phyloP scores from a whole-genome alignment of 2,329 filamentous ascomycete species.

The Pseudocercospora pini-densiflorae region DNA sequence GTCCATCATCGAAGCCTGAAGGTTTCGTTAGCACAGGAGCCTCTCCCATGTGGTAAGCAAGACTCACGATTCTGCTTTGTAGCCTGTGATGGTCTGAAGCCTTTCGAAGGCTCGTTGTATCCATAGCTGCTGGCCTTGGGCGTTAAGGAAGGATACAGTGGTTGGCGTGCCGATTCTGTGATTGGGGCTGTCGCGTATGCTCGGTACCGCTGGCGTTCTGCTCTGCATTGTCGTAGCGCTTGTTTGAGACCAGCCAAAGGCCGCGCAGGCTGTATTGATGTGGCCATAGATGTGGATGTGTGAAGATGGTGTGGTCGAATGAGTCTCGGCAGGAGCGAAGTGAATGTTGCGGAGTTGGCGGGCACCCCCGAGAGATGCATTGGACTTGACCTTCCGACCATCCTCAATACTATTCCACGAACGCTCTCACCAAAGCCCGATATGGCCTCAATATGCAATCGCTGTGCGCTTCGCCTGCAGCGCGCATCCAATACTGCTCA shows the following conservation, averaged over 20 bases:
- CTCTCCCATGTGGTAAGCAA: neutral
- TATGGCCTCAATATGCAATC: constrained; percentile 36
- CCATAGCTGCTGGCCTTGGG: constrained; percentile 18
- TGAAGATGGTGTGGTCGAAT: constrained; percentile 1
- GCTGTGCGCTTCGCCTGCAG: constrained; percentile 40
- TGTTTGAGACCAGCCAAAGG: constrained; percentile 73
- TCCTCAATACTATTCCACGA: neutral
- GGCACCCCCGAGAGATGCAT: neutral
- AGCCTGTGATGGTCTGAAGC: constrained; percentile 39
- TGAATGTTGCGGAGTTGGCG: neutral
- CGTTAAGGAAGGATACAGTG: constrained; percentile 56
- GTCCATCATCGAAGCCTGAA: constrained; percentile 36
- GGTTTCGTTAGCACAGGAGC: neutral
- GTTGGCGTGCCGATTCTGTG: constrained; percentile 42
- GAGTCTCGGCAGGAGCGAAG: neutral
- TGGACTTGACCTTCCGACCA: neutral
- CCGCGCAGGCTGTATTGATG: constrained; percentile 62
- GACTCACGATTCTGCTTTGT: constrained; percentile 41
- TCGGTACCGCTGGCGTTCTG: constrained; percentile 38
- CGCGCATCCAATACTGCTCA: constrained; percentile 30
- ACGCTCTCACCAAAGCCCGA: neutral
- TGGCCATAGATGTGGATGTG: constrained; percentile 55
- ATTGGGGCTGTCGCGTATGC: constrained; percentile 48
- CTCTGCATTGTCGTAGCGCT: constrained; percentile 61
- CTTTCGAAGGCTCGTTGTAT: constrained; percentile 33